A percentile compares a stretch with the other conserved stretches of the same genome.
Evolutionary conservation across 441 rosid genomes (phyloP).

Genomic region (Populus hybrid): DNA sequence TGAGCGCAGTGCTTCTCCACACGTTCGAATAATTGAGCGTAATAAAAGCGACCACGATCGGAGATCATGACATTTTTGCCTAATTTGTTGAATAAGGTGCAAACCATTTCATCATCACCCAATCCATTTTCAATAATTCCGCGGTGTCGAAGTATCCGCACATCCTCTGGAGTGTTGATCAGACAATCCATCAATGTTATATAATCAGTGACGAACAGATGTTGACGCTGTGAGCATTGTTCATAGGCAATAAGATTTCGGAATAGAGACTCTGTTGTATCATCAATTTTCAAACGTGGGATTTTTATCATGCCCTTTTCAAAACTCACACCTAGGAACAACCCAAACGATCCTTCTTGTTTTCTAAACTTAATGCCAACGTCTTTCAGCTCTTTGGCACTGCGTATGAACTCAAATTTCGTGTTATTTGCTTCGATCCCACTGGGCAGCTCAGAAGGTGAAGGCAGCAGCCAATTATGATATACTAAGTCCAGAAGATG

Average conservation of each 20-base stretch:
- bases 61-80: background rate
- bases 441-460: too few relatives aligned
- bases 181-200: constrained; percentile 6
- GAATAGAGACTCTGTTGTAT: constrained; percentile 7
- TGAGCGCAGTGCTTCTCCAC: background rate
- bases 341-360: background rate
- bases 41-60: background rate
- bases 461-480: background rate
- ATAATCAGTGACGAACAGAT: constrained; percentile 6
- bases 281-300: background rate
- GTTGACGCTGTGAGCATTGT: background rate
- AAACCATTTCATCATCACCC: constrained; percentile 1
- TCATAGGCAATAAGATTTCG: background rate
- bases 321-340: background rate
- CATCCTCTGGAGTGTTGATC: background rate
- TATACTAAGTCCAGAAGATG: constrained; percentile 1
- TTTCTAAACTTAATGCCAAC: constrained; percentile 1
- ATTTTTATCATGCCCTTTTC: background rate
- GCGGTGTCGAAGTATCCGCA: constrained; percentile 2
- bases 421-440: too few relatives aligned
- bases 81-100: background rate
- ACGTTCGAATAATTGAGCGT: background rate
- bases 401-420: background rate
- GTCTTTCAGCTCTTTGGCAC: constrained; percentile 3
- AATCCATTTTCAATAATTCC: constrained; percentile 13